phyloP scores from a whole-genome alignment of 2,329 filamentous ascomycete species.

The Cryphonectria nitschkei region DNA sequence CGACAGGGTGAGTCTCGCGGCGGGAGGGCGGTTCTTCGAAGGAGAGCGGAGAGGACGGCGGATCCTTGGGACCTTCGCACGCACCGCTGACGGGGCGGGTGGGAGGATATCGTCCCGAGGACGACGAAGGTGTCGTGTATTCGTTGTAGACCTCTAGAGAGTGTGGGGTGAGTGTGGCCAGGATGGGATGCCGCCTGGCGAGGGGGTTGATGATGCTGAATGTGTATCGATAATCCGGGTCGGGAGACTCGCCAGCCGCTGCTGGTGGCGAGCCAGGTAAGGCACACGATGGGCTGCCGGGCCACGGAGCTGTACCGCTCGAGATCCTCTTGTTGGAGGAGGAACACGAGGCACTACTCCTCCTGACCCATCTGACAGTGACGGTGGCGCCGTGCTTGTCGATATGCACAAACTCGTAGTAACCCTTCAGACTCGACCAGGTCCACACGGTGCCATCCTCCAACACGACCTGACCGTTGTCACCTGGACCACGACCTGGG shows the following conservation, averaged over 20 bases:
- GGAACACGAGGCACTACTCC: slow-evolving; percentile 35
- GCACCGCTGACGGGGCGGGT: slow-evolving; percentile 40
- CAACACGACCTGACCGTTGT: slow-evolving; percentile 68
- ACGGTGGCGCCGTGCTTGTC: slow-evolving; percentile 61
- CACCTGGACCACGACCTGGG: slow-evolving; percentile 54
- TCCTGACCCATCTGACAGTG: slow-evolving; percentile 72
- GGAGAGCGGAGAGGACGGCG: slow-evolving; percentile 17
- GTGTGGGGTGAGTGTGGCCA: slow-evolving; percentile 67
- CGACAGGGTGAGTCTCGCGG: slow-evolving; percentile 43
- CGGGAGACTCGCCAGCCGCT: slow-evolving; percentile 32
- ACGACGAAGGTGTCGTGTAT: slow-evolving; percentile 62
- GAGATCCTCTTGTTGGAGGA: slow-evolving; percentile 35
- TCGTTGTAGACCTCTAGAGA: slow-evolving; percentile 71
- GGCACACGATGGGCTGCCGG: slow-evolving; percentile 16
- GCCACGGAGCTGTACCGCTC: slow-evolving; percentile 23
- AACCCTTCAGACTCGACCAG: slow-evolving; percentile 55
- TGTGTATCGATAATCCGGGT: slow-evolving; percentile 54
- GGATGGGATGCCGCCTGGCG: slow-evolving; percentile 72
- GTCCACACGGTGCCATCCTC: slow-evolving; percentile 65
- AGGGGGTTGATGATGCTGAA: slow-evolving; percentile 77
- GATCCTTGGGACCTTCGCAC: slow-evolving; percentile 10
- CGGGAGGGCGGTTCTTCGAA: slow-evolving; percentile 30
- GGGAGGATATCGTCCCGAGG: slow-evolving; percentile 53
- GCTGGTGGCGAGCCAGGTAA: slow-evolving; percentile 25
- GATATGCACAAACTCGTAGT: slow-evolving; percentile 67